These are phyloP conservation scores for Tylopilus rubrobrunneus DNA, from an alignment of 768 basidiomycete genomes.

Conservation along the genomic window DNA sequence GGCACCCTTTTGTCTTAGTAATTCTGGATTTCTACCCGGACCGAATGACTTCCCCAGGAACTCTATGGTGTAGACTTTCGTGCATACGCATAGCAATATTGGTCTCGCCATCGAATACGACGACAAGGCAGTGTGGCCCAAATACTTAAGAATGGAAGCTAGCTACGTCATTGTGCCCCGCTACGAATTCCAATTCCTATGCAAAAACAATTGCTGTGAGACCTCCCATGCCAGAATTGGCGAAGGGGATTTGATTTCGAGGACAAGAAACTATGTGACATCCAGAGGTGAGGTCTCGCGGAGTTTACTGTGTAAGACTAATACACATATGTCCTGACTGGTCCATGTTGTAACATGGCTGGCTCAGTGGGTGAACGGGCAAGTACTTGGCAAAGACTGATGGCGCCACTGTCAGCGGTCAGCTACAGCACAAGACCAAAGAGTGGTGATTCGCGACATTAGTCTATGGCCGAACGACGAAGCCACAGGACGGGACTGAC, in stretches of 20 bases:
- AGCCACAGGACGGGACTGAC: neutral
- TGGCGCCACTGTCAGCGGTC: neutral
- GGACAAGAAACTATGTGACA: neutral
- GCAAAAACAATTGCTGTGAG: slow-evolving; percentile 5
- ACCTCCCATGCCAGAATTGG: neutral
- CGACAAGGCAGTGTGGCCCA: slow-evolving; percentile 6
- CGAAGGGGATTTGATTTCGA: neutral
- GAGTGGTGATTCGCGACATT: neutral
- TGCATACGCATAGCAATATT: slow-evolving; percentile 1
- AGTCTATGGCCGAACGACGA: neutral
- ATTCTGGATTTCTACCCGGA: neutral
- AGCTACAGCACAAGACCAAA: neutral
- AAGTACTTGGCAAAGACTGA: neutral
- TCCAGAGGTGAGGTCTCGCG: neutral
- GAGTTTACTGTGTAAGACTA: slow-evolving; percentile 4
- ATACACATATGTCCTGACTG: neutral
- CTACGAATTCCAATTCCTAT: slow-evolving; percentile 11
- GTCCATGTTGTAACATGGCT: no score
- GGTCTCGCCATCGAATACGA: slow-evolving; percentile 1
- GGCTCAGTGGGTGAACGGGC: no score
- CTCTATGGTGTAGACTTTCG: neutral
- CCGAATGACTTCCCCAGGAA: slow-evolving; percentile 4
- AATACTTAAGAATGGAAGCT: slow-evolving; percentile 17
- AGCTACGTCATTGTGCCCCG: neutral
- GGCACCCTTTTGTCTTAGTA: slow-evolving; percentile 1